Conservation (phyloP, 352 stramenopile species). For the Globisporangium echinulatum region DNA sequence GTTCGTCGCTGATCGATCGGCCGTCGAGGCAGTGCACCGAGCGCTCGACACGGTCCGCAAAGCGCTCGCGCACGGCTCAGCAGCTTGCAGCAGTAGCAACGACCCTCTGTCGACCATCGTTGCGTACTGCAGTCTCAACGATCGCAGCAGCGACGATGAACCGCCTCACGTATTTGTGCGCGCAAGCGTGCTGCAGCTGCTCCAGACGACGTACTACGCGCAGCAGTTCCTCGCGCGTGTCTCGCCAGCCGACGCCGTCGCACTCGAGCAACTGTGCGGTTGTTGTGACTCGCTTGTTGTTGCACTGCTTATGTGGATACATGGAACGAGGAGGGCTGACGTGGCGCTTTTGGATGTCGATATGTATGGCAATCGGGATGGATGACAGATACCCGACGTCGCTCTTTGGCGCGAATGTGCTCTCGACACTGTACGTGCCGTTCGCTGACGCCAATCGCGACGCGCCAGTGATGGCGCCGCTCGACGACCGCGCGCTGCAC, state of each 20-base stretch:
- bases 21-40: neutral
- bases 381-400: slow-evolving; percentile 23
- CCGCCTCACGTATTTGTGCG: slow-evolving; percentile 18
- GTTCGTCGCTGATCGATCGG: neutral
- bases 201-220: slow-evolving; percentile 31
- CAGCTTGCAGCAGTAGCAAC: too few species aligned
- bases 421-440: slow-evolving; percentile 30
- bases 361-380: too few species aligned
- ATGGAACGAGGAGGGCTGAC: too few species aligned
- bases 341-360: too few species aligned
- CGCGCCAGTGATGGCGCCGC: slow-evolving; percentile 15
- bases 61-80: neutral
- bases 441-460: neutral
- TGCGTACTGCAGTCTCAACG: neutral
- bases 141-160: neutral
- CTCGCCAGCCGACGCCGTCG: slow-evolving; percentile 12
- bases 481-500: slow-evolving; percentile 21
- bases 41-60: neutral
- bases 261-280: slow-evolving; percentile 27
- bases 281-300: neutral
- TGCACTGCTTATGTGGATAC: neutral
- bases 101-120: too few species aligned
- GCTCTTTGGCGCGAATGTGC: slow-evolving; percentile 19
- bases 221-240: slow-evolving; percentile 18
- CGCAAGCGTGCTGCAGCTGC: slow-evolving; percentile 31